A percentile compares a stretch with the other conserved stretches of the same genome.
Evolutionary conservation across 73 alveolate species (phyloP).

Genomic region (Paraurostyla sp.): DNA sequence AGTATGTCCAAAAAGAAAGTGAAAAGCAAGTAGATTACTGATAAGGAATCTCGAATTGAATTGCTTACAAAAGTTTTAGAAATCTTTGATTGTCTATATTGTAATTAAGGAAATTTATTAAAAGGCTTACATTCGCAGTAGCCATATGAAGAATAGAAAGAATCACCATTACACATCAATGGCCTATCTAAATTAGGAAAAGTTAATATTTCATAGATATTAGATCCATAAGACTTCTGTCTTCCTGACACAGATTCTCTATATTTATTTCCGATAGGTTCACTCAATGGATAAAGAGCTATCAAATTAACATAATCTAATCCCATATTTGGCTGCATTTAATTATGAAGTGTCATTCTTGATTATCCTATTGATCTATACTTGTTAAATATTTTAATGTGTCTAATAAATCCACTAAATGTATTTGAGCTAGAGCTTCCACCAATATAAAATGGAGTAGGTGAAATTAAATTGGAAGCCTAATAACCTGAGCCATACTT

Average conservation of each 20-base stretch:
- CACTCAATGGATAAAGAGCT: constrained; percentile 1
- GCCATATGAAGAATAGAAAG: background rate
- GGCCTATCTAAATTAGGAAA: constrained; percentile 9
- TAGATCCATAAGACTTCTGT: background rate
- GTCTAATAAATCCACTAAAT: constrained; percentile 1
- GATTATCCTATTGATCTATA: constrained; percentile 19
- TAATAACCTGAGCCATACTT: background rate
- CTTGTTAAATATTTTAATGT: background rate
- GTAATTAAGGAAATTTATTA: too few species aligned
- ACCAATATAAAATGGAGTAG: constrained; percentile 32
- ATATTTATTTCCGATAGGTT: background rate
- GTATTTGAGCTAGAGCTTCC: background rate
- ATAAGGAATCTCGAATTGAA: background rate
- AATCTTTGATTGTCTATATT: constrained; percentile 8
- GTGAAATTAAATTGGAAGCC: background rate
- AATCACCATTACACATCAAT: background rate
- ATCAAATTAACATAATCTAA: background rate
- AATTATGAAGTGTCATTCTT: background rate
- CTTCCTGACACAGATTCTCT: background rate
- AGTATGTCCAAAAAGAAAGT: background rate
- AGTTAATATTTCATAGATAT: background rate
- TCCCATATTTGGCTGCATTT: background rate
- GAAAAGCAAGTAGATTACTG: background rate
- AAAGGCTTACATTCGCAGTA: constrained; percentile 19
- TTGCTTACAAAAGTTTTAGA: background rate